Evolutionary conservation across 169 alveolate genomes (phyloP).

Genomic region (Cryptosporidium ubiquitum): DNA sequence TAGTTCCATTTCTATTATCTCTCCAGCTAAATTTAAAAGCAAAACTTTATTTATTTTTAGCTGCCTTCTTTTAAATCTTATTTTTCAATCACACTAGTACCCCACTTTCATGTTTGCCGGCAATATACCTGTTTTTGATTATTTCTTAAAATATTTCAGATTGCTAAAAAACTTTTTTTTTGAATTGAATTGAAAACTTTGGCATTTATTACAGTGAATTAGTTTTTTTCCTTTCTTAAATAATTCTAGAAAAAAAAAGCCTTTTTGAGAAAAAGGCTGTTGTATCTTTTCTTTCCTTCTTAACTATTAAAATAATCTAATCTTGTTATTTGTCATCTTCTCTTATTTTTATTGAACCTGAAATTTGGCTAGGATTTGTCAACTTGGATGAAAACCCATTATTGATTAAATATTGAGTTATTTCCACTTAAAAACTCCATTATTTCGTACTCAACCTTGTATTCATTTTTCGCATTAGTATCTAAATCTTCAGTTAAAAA

Average conservation of each 20-base stretch:
- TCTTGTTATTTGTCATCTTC: neutral
- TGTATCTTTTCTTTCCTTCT: neutral
- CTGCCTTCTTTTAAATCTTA: neutral
- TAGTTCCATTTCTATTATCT: conserved; percentile 17
- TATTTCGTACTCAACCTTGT: conserved; percentile 4
- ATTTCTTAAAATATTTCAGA: neutral
- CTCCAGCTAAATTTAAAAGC: neutral
- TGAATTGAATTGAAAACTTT: neutral
- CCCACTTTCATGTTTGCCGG: conserved; percentile 34
- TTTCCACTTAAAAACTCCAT: conserved; percentile 17
- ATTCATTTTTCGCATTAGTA: neutral
- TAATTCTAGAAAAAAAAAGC: neutral
- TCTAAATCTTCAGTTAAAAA: neutral
- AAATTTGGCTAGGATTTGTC: neutral
- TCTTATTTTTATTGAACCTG: neutral
- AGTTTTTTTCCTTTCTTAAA: too few species aligned
- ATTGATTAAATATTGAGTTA: neutral
- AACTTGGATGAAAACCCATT: neutral
- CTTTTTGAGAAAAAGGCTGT: neutral
- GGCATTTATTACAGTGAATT: neutral
- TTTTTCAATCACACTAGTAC: neutral
- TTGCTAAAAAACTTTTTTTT: neutral
- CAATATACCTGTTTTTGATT: conserved; percentile 11
- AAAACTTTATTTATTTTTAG: neutral
- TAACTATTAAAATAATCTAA: neutral